These are phyloP conservation scores for Picea abies DNA, from an alignment of 83 land plant species.

Conservation along the genomic window DNA sequence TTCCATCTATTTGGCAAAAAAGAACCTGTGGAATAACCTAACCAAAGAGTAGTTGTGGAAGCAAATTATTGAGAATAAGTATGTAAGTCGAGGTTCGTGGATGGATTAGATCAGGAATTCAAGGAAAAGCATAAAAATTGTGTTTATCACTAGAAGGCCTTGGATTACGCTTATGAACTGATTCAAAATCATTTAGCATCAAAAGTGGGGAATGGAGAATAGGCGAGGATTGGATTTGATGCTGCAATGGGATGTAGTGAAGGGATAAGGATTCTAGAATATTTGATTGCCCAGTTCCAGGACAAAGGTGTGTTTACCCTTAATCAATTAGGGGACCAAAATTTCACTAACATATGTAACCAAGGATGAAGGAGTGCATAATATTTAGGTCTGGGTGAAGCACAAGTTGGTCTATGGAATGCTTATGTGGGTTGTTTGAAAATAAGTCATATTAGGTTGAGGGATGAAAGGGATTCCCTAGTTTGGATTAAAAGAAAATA, in stretches of 20 bases:
- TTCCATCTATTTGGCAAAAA: background rate
- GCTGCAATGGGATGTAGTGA: background rate
- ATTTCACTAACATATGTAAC: background rate
- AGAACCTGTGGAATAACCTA: no score
- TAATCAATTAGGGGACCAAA: no score
- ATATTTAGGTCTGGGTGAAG: background rate
- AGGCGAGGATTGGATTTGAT: background rate
- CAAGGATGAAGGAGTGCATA: background rate
- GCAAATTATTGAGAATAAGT: background rate
- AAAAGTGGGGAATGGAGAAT: background rate
- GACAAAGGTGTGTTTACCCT: background rate
- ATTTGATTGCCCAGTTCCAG: background rate
- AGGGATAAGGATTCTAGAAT: background rate
- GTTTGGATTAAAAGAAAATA: background rate
- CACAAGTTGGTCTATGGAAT: background rate
- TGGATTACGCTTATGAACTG: background rate
- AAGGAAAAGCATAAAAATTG: background rate
- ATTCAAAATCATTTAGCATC: background rate
- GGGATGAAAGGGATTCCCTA: background rate
- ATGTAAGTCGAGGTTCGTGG: background rate
- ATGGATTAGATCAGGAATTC: background rate
- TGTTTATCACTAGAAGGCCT: background rate
- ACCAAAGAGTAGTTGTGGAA: background rate
- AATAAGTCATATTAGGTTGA: background rate
- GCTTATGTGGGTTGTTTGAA: background rate